These are phyloP conservation scores for Boletus insuetus DNA, from an alignment of 768 basidiomycete genomes.

Conservation along the genomic window DNA sequence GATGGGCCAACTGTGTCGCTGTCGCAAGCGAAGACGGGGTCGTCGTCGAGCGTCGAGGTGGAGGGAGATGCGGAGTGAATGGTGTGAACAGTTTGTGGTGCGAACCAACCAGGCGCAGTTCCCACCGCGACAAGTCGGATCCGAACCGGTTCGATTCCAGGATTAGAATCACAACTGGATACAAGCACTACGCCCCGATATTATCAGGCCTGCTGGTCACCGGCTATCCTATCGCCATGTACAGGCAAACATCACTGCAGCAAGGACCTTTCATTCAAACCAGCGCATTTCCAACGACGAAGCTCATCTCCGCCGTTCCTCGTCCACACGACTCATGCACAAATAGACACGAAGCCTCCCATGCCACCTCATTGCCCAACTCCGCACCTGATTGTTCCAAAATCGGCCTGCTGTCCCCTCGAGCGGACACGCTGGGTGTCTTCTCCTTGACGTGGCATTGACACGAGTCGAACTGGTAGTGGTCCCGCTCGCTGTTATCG, in stretches of 20 bases:
- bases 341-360: constrained; percentile 1
- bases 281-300: neutral
- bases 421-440: neutral
- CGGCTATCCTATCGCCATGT: no score
- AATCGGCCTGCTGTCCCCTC: neutral
- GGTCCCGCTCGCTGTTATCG: neutral
- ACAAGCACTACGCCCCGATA: no score
- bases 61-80: neutral
- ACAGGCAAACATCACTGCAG: no score
- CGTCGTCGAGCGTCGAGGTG: constrained; percentile 2
- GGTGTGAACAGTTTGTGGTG: constrained; percentile 18
- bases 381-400: constrained; percentile 11
- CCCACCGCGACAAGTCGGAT: constrained; percentile 23
- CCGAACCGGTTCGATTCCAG: constrained; percentile 22
- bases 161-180: neutral
- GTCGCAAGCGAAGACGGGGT: constrained; percentile 9
- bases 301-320: constrained; percentile 9
- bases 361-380: constrained; percentile 1
- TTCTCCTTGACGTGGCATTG: no score
- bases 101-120: constrained; percentile 20
- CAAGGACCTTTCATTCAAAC: neutral
- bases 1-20: constrained; percentile 17
- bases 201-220: no score
- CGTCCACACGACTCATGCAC: neutral
- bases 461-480: neutral